Conservation (phyloP, 306 rosid species). For the Ormosia emarginata region DNA sequence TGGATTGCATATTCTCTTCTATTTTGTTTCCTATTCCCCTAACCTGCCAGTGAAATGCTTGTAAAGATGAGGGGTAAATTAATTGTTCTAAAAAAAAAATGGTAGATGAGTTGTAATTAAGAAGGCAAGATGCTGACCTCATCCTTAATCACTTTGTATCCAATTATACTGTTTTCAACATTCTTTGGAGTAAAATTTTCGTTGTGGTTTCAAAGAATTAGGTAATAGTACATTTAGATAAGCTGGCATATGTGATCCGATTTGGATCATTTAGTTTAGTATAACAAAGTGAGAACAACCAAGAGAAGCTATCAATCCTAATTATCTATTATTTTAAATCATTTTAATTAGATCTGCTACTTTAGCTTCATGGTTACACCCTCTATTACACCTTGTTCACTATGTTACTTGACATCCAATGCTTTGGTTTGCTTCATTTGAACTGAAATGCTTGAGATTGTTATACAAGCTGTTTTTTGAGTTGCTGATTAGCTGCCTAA, state of each 20-base stretch:
- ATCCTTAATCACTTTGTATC: neutral
- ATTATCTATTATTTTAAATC: neutral
- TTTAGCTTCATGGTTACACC: neutral
- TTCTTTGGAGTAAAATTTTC: neutral
- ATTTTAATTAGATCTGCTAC: neutral
- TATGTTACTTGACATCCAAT: neutral
- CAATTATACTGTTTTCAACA: neutral
- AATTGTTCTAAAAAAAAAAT: neutral
- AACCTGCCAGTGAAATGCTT: neutral
- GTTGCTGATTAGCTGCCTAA: neutral
- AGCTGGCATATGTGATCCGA: neutral
- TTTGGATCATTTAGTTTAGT: neutral
- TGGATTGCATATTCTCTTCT: neutral
- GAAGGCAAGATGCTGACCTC: neutral
- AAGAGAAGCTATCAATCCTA: neutral
- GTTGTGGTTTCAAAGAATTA: neutral
- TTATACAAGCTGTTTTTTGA: neutral
- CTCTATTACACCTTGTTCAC: neutral
- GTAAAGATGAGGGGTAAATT: neutral
- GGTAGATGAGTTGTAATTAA: neutral
- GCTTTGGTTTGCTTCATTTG: slow-evolving; percentile 8
- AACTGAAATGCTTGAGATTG: neutral
- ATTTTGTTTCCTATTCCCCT: neutral
- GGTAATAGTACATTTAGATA: neutral
- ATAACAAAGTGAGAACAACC: neutral